Conservation (phyloP, 371 early-diverging fungal species). For the Lichtheimia corymbifera region DNA sequence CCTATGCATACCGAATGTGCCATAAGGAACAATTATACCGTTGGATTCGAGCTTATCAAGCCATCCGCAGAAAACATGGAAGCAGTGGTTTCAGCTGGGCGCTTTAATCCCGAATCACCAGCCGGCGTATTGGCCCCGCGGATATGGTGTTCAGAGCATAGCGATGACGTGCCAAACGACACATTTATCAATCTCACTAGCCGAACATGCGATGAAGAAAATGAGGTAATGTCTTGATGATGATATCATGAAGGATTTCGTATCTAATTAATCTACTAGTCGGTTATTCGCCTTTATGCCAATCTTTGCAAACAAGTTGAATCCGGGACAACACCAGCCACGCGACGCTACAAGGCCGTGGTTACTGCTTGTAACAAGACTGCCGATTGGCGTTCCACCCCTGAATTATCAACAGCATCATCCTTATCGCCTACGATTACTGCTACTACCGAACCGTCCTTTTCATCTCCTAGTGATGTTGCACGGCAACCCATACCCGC, state of each 20-base stretch:
- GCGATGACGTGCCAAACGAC: conserved; percentile 6
- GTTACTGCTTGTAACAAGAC: neutral
- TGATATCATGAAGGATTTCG: neutral
- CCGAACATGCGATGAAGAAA: too few species aligned
- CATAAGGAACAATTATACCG: conserved; percentile 38
- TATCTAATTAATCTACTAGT: conserved; percentile 19
- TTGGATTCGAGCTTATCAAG: conserved; percentile 44
- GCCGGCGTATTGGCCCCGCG: conserved; percentile 55
- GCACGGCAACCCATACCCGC: neutral
- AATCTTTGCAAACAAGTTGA: conserved; percentile 31
- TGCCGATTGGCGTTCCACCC: neutral
- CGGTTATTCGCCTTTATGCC: conserved; percentile 25
- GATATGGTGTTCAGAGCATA: conserved; percentile 56
- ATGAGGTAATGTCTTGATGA: neutral
- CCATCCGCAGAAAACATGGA: neutral
- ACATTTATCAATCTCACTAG: too few species aligned
- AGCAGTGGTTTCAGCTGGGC: neutral
- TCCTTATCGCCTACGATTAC: conserved; percentile 6
- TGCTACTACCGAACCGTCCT: neutral
- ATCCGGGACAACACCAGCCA: conserved; percentile 36
- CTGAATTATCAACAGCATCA: conserved; percentile 8
- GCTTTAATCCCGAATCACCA: conserved; percentile 25
- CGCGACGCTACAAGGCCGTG: conserved; percentile 23
- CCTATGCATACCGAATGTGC: conserved; percentile 53
- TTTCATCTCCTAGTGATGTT: neutral